A percentile compares a stretch with the other conserved stretches of the same genome.
Conservation (phyloP, 306 rosid species). For the Canavalia ensiformis region DNA sequence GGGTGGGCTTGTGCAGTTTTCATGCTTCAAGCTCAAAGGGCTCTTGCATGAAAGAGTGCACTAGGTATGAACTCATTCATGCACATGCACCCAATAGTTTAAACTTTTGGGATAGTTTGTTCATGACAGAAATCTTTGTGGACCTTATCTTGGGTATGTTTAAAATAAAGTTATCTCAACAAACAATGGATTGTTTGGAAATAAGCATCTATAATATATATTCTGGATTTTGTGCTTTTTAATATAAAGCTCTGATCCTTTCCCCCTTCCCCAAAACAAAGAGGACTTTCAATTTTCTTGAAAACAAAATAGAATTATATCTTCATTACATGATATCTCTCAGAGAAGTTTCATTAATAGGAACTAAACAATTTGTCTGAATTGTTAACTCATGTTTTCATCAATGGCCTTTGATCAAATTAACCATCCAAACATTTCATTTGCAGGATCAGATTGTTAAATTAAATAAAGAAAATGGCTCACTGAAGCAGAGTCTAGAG, state of each 20-base stretch:
- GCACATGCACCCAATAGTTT: background rate
- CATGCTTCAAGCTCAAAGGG: conserved; percentile 1
- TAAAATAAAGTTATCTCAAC: conserved; percentile 31
- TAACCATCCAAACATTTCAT: conserved; percentile 43
- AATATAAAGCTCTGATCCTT: conserved; percentile 11
- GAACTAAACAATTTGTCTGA: conserved; percentile 2
- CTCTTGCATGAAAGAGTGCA: background rate
- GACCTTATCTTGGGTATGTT: conserved; percentile 25
- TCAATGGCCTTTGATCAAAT: conserved; percentile 32
- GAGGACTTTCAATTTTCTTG: conserved; percentile 32
- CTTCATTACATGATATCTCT: conserved; percentile 26
- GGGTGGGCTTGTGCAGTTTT: background rate
- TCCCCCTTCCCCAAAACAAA: background rate
- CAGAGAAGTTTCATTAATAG: conserved; percentile 15
- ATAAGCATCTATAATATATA: background rate
- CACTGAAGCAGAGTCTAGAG: conserved; percentile 79
- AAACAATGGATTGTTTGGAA: conserved; percentile 19
- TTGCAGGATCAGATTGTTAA: conserved; percentile 76
- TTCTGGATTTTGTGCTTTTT: conserved; percentile 44
- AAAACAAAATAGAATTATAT: conserved; percentile 21
- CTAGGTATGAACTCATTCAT: background rate
- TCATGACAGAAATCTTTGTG: background rate
- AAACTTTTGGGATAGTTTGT: background rate
- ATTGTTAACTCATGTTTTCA: background rate
- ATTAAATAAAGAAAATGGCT: conserved; percentile 83